phyloP scores from a whole-genome alignment of 169 alveolate species.

The Cyclospora cayetanensis region DNA sequence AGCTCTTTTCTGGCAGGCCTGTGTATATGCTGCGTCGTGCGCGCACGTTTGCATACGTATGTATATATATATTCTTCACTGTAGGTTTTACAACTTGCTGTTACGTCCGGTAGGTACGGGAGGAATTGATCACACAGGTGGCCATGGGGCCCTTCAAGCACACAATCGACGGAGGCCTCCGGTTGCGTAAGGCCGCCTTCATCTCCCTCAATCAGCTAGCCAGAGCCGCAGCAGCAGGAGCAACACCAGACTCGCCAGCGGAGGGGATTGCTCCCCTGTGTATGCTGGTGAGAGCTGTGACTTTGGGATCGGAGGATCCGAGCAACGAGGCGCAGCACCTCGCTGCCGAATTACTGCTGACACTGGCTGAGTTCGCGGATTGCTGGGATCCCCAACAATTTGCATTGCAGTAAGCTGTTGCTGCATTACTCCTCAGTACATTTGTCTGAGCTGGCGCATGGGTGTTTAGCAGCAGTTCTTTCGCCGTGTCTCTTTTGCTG shows the following conservation, averaged over 20 bases:
- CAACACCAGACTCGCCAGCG: neutral
- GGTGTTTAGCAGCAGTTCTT: too few relatives aligned
- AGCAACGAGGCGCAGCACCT: neutral
- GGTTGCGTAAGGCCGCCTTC: conserved; percentile 14
- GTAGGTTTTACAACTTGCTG: neutral
- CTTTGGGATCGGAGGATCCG: neutral
- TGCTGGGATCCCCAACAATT: neutral
- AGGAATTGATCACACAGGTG: neutral
- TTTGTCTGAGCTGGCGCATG: too few relatives aligned
- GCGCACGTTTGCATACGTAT: too few relatives aligned
- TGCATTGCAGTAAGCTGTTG: neutral
- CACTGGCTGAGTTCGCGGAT: neutral
- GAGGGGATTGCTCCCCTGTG: neutral
- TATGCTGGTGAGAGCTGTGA: neutral
- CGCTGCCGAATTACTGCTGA: neutral
- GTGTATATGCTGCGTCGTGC: too few relatives aligned
- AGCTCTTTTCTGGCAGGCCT: too few relatives aligned
- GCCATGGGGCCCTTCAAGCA: conserved; percentile 7
- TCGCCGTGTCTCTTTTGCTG: too few relatives aligned
- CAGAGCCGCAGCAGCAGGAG: neutral
- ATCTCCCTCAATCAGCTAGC: neutral
- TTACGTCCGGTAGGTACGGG: neutral
- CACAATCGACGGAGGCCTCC: conserved; percentile 33
- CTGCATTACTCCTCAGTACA: too few relatives aligned
- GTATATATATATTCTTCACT: neutral